These are phyloP conservation scores for Pseudozyma sp. DNA, from an alignment of 1,284 basidiomycete genomes.

Conservation along the genomic window DNA sequence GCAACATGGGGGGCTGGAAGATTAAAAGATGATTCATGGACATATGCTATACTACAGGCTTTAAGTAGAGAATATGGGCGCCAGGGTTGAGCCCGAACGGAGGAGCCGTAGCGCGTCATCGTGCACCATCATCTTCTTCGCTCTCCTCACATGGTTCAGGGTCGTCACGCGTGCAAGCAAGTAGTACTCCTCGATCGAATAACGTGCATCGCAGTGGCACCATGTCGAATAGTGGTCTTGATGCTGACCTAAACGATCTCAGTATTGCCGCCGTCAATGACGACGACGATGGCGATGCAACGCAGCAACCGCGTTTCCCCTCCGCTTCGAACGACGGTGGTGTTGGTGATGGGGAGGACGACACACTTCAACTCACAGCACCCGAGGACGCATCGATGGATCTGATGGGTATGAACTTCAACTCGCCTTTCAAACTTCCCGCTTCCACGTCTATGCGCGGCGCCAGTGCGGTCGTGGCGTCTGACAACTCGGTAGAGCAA, in stretches of 20 bases:
- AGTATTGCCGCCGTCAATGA: constrained; percentile 17
- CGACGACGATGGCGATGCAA: constrained; percentile 33
- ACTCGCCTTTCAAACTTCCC: constrained; percentile 42
- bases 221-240: background rate
- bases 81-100: constrained; percentile 24
- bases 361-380: constrained; percentile 50
- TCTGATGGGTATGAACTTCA: constrained; percentile 56
- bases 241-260: constrained; percentile 32
- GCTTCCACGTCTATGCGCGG: background rate
- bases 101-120: constrained; percentile 8
- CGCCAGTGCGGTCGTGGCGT: too few species aligned
- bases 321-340: background rate
- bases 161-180: constrained; percentile 12
- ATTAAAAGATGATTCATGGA: too few species aligned
- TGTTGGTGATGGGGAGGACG: constrained; percentile 33
- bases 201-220: background rate
- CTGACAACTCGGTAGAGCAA: background rate
- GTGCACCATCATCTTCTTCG: constrained; percentile 42
- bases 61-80: too few species aligned
- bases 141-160: constrained; percentile 40
- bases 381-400: constrained; percentile 55
- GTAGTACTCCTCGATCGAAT: constrained; percentile 9
- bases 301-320: constrained; percentile 17
- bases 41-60: too few species aligned
- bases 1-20: too few species aligned